These are phyloP conservation scores for Termitomyces sp. DNA, from an alignment of 768 basidiomycete genomes.

Conservation along the genomic window DNA sequence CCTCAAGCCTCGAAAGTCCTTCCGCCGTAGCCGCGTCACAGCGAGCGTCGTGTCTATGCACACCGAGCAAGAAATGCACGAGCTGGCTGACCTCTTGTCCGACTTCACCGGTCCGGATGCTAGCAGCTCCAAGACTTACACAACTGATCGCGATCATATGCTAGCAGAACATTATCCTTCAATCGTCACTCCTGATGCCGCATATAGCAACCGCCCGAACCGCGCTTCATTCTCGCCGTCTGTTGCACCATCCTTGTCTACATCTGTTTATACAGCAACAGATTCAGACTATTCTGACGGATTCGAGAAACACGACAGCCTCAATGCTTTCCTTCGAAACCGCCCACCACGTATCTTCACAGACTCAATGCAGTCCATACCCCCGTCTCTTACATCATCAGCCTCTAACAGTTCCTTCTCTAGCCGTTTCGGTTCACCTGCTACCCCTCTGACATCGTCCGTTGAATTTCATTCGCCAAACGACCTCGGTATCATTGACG, in stretches of 20 bases:
- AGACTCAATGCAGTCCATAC: constrained; percentile 11
- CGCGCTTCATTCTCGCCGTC: constrained; percentile 13
- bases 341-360: constrained; percentile 20
- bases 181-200: not conserved
- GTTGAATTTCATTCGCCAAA: constrained; percentile 12
- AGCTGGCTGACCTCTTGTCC: constrained; percentile 46
- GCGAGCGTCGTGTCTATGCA: constrained; percentile 42
- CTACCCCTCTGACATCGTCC: constrained; percentile 29
- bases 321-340: constrained; percentile 15
- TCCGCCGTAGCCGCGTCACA: constrained; percentile 29
- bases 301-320: constrained; percentile 5
- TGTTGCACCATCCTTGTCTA: constrained; percentile 10
- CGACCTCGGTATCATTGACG: constrained; percentile 36
- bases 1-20: constrained; percentile 17
- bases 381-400: constrained; percentile 45
- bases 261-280: constrained; percentile 8
- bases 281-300: constrained; percentile 17
- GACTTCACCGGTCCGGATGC: constrained; percentile 15
- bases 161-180: not conserved
- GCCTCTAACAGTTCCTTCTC: constrained; percentile 33
- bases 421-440: constrained; percentile 22
- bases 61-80: constrained; percentile 49
- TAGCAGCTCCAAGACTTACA: not conserved
- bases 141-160: not conserved
- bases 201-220: not conserved